Conservation (phyloP, 2,329 filamentous ascomycete genomes). For the Ceratocystis ficicola region DNA sequence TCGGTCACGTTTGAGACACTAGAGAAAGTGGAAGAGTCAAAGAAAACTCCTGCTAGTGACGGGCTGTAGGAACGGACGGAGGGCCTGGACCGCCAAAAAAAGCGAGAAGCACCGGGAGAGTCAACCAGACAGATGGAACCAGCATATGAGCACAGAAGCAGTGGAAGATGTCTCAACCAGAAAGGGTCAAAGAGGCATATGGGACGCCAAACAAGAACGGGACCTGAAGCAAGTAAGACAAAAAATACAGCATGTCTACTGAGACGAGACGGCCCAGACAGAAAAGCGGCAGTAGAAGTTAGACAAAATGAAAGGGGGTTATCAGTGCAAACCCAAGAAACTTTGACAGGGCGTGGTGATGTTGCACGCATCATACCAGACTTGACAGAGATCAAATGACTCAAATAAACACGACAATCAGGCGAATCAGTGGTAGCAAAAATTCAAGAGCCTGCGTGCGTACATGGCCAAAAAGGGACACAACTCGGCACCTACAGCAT, state of each 20-base stretch:
- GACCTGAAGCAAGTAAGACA: neutral
- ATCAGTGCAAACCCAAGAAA: neutral
- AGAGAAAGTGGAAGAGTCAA: conserved; percentile 18
- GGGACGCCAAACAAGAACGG: neutral
- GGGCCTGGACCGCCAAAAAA: neutral
- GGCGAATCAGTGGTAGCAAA: neutral
- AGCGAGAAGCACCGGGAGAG: neutral
- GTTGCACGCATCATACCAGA: neutral
- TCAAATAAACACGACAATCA: neutral
- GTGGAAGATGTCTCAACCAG: conserved; percentile 7
- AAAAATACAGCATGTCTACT: conserved; percentile 7
- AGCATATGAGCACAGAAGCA: conserved; percentile 4
- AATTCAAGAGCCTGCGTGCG: no score
- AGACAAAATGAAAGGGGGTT: conserved; percentile 1
- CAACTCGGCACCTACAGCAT: no score
- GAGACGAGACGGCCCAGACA: neutral
- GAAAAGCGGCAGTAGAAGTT: neutral
- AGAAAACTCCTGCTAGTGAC: neutral
- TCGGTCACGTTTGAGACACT: conserved; percentile 21
- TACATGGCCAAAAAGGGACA: no score
- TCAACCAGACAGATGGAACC: neutral
- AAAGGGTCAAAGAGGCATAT: neutral
- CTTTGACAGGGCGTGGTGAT: neutral
- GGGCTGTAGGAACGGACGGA: neutral
- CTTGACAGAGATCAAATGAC: neutral